Evolutionary conservation across 257 asterid genomes (phyloP), one percentile per base, ranked within the genome.

Genomic region (Lithospermum erythrorhizon): DNA sequence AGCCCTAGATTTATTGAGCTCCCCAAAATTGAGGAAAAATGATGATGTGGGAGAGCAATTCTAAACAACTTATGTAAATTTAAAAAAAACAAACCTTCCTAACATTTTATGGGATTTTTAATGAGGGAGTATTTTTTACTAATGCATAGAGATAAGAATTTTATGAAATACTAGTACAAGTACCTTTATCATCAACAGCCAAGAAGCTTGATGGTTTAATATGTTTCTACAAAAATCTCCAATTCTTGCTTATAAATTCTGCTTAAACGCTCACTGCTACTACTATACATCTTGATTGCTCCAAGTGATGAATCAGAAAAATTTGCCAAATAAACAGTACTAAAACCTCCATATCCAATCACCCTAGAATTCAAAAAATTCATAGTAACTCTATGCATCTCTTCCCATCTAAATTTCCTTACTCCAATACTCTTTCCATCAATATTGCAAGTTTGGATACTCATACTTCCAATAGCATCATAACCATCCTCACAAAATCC

Each of bases 291-390:
- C 78, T 87, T 87, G 2, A 80, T 78, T 0, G 95, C 95, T 0
- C 72, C 78, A 21, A 17, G 65, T 0, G 79, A 21, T 5, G 79
- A 77, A 63, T 73, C 70, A 0, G 75, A 69, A 21, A 70, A 74
- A 2, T 69, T 67, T 29, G 85, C 94, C 9, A 87, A 79, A 70
- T 82, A 87, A 1, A 87, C 95, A 2, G 75, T 82, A 63, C 94
- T 84, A 27, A 80, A 84, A 1, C 95, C 95, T 30, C 94, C 95
- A 21, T 73, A 73, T 1, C 87, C 95, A 17, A 87, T 77, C 30
- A 82, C 77, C 13, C 53, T 2, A 22, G 86, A 59, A 17, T 21
- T 30, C 7, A 64, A 70, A 57, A 84, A 84, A 59, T 72, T 62
- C 68, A 32, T 55, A 6, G 82, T 76, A 45, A 61, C 48, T 21